A percentile compares a stretch with the other conserved stretches of the same genome.
Evolutionary conservation across 352 stramenopile species (phyloP).

Genomic region (Pythium volutum): DNA sequence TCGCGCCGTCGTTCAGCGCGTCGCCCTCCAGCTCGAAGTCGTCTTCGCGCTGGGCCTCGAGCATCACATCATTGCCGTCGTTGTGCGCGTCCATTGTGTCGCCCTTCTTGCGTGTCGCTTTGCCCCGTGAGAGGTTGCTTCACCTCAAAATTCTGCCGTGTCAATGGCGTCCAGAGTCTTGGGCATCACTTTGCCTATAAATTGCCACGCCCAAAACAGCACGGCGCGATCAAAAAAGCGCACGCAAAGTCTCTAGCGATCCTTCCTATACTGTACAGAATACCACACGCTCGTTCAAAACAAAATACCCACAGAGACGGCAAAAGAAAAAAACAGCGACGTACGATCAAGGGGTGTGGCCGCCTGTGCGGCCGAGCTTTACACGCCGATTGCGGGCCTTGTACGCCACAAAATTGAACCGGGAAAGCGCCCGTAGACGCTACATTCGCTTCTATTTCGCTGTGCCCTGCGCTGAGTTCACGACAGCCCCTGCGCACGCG

Average conservation of each 20-base stretch:
- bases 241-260: no score
- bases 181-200: not conserved
- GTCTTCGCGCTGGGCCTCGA: not conserved
- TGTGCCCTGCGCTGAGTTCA: not conserved
- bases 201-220: conserved; percentile 4
- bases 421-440: not conserved
- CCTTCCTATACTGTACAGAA: no score
- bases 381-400: not conserved
- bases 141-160: not conserved
- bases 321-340: not conserved
- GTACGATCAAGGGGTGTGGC: not conserved
- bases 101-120: not conserved
- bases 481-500: not conserved
- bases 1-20: conserved; percentile 14
- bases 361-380: no score
- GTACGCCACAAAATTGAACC: not conserved
- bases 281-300: no score
- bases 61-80: not conserved
- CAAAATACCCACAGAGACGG: not conserved
- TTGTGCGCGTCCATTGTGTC: not conserved
- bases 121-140: not conserved
- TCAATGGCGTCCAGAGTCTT: no score
- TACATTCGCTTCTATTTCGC: not conserved
- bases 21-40: conserved; percentile 15
- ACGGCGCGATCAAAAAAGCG: not conserved